Evolutionary conservation across 441 rosid species (phyloP), one percentile per base, ranked within the genome.

Genomic region (Gossypium schwendimanii): DNA sequence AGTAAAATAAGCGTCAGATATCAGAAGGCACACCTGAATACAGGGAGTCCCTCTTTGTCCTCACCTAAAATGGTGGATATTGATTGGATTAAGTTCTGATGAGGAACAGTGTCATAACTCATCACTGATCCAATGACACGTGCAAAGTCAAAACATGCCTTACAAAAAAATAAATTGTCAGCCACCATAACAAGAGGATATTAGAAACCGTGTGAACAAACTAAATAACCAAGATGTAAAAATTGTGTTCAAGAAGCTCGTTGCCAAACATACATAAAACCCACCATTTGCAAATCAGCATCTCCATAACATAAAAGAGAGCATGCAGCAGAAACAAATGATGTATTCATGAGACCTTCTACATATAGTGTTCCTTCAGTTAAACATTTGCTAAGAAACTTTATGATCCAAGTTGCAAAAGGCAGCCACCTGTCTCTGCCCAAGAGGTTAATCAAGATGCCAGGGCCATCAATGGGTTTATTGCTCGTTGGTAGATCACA

Each of bases 61-160:
- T 87, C 86, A 70, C 90, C 81, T 79, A 96, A 75, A 70, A 93
- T 87, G 78, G 84, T 79, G 74, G 87, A 79, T 78, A 96, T 86
- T 75, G 99, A 91, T 83, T 59, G 89, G 72, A 93, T 89, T 41
- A 93, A 72, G 71, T 81, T 84, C 87, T 88, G 90, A 75, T 84
- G 83, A 74, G 97, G 98, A 77, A 93, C 83, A 72, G 87, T 80
- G 77, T 88, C 89, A 81, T 78, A 82, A 80, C 82, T 85, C 73
- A 86, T 76, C 73, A 88, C 88, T 24, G 99, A 91, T 78, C 84
- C 90, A 33, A 85, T 77, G 73, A 90, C 82, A 64, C 94, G 82
- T 71, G 90, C 94, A 67, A 93, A 92, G 80, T 96, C 98, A 81
- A 93, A 90, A 84, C 97, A 91, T 64, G 97, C 99, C 99, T 96